Conservation (phyloP, 768 basidiomycete genomes). For the Strobilomyces echinocephalus region DNA sequence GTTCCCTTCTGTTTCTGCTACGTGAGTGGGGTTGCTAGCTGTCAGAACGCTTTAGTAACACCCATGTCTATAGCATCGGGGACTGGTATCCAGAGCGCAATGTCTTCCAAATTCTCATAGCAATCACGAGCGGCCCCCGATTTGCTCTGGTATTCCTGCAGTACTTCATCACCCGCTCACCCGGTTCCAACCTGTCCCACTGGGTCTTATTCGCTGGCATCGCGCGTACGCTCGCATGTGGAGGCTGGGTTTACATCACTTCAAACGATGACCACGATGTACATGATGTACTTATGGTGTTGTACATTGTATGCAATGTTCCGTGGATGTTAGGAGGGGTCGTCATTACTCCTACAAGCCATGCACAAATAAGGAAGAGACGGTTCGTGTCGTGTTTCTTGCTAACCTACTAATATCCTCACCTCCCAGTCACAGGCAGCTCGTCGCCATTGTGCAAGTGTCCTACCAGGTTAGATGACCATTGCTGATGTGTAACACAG, state of each 20-base stretch:
- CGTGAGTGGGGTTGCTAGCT: constrained; percentile 41
- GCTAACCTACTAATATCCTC: not conserved
- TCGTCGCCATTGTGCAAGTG: constrained; percentile 46
- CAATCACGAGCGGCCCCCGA: constrained; percentile 80
- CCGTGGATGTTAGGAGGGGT: constrained; percentile 87
- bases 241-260: constrained; percentile 91
- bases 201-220: constrained; percentile 59
- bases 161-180: constrained; percentile 51
- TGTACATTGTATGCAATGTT: constrained; percentile 76
- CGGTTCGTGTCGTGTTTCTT: constrained; percentile 40
- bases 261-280: constrained; percentile 77
- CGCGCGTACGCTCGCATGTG: constrained; percentile 74
- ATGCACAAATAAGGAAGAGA: constrained; percentile 40
- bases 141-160: constrained; percentile 61
- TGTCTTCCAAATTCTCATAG: constrained; percentile 84
- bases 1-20: constrained; percentile 87
- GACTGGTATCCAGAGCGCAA: constrained; percentile 88
- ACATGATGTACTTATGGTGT: constrained; percentile 86
- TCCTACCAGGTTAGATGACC: not conserved
- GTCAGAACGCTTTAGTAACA: not conserved
- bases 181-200: constrained; percentile 40
- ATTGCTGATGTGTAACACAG: constrained; percentile 32
- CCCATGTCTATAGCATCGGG: constrained; percentile 57
- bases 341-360: constrained; percentile 43
- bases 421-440: constrained; percentile 36